These are phyloP conservation scores for Exidia glandulosa DNA, from an alignment of 768 basidiomycete species.

Conservation along the genomic window DNA sequence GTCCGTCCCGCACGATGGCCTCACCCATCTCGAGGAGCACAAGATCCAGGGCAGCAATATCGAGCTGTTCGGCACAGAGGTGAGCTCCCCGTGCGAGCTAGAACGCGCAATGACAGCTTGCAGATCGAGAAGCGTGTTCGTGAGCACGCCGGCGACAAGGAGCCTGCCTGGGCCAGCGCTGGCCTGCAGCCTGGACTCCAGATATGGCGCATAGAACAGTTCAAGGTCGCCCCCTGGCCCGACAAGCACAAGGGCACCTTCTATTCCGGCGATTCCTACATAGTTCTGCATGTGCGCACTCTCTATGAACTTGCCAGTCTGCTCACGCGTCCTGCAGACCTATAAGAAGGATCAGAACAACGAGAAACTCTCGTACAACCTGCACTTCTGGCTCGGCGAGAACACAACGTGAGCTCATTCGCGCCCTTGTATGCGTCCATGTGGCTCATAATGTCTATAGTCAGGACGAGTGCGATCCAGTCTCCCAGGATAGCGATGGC, in stretches of 20 bases:
- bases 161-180: conserved; percentile 40
- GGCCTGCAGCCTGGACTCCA: conserved; percentile 34
- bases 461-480: conserved; percentile 34
- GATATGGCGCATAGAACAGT: conserved; percentile 52
- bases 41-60: conserved; percentile 56
- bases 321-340: conserved; percentile 27
- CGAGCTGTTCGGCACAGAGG: conserved; percentile 51
- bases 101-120: not conserved
- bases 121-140: conserved; percentile 49
- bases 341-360: conserved; percentile 42
- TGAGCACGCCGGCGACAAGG: conserved; percentile 39
- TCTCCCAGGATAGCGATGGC: not conserved
- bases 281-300: conserved; percentile 43
- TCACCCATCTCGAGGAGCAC: conserved; percentile 39
- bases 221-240: conserved; percentile 43
- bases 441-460: not conserved
- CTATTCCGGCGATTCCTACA: conserved; percentile 57
- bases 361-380: conserved; percentile 38
- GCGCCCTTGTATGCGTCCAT: not conserved
- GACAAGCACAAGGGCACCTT: conserved; percentile 40
- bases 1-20: conserved; percentile 19
- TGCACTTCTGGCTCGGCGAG: conserved; percentile 57
- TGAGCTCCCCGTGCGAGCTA: conserved; percentile 18
- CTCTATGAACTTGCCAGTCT: not conserved
- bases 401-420: conserved; percentile 27